Percentiles rank a stretch among this genome's conserved stretches.
Conservation (phyloP, 371 early-diverging fungal species). For the Encephalitozoon cuniculi region DNA sequence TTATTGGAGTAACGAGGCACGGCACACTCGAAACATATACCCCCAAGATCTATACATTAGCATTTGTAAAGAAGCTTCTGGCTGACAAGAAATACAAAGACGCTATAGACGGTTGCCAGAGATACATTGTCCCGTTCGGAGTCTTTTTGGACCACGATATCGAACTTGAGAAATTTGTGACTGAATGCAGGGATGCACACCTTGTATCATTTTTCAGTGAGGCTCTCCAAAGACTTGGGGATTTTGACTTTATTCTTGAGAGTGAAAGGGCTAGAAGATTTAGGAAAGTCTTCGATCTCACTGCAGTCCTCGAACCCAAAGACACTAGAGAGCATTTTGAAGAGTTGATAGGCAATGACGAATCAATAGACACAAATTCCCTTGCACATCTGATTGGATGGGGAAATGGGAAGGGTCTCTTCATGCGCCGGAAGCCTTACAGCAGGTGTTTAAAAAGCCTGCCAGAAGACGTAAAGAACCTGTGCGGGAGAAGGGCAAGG, state of each 20-base stretch:
- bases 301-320: not conserved
- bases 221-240: not conserved
- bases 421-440: not conserved
- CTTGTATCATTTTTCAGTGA: slow-evolving; percentile 15
- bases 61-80: slow-evolving; percentile 1
- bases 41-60: not conserved
- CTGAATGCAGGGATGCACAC: not conserved
- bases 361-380: not conserved
- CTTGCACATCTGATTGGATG: not conserved
- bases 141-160: not conserved
- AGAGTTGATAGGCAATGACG: not conserved
- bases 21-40: slow-evolving; percentile 26
- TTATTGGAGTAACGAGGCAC: slow-evolving; percentile 12
- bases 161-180: not conserved
- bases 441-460: not conserved
- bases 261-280: not conserved
- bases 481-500: not conserved
- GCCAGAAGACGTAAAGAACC: not conserved
- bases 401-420: not conserved
- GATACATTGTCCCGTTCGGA: not conserved
- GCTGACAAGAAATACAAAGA: not conserved
- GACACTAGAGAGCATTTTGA: not conserved
- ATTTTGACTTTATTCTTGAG: slow-evolving; percentile 8
- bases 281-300: not conserved
- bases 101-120: not conserved